Percentiles rank a stretch among this genome's conserved stretches.
These are phyloP conservation scores for Zygoascus hellenicus DNA, from an alignment of 1,139 yeast species.

Conservation along the genomic window DNA sequence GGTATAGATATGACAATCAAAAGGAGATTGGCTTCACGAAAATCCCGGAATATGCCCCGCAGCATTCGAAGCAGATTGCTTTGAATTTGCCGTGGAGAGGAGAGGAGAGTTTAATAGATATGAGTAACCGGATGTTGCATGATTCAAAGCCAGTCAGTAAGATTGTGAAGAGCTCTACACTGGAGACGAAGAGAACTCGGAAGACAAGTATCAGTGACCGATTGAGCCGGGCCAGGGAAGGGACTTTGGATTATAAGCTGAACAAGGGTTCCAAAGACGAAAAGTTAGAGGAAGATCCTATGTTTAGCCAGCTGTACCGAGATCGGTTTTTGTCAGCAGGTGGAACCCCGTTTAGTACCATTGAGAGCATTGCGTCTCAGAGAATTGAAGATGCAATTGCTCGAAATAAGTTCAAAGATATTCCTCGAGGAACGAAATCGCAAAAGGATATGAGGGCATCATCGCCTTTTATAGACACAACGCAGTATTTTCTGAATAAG, in stretches of 20 bases:
- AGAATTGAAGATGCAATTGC: conserved; percentile 68
- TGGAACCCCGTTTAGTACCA: conserved; percentile 42
- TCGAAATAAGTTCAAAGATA: conserved; percentile 60
- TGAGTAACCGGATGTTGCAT: conserved; percentile 55
- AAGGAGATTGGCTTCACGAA: conserved; percentile 37
- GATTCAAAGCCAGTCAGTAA: conserved; percentile 52
- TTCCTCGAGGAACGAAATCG: conserved; percentile 63
- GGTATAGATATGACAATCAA: conserved; percentile 37
- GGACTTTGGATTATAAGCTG: conserved; percentile 57
- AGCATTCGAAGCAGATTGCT: conserved; percentile 52
- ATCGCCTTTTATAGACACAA: conserved; percentile 48
- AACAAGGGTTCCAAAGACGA: conserved; percentile 33
- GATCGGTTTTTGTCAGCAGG: conserved; percentile 61
- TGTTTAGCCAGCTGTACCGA: conserved; percentile 55
- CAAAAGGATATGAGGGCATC: conserved; percentile 38
- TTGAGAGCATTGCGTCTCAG: conserved; percentile 65
- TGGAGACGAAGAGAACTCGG: conserved; percentile 10
- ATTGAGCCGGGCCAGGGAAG: conserved; percentile 56
- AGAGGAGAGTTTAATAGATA: conserved; percentile 46
- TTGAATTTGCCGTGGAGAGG: conserved; percentile 65
- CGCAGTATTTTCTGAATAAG: conserved; percentile 64
- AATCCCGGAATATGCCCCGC: conserved; percentile 43
- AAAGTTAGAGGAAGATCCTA: conserved; percentile 37
- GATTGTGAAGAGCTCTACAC: conserved; percentile 14
- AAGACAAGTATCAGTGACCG: conserved; percentile 31